Evolutionary conservation across 2,329 filamentous ascomycete genomes (phyloP), one percentile per base, ranked within the genome.

Genomic region (Phoma sp.): DNA sequence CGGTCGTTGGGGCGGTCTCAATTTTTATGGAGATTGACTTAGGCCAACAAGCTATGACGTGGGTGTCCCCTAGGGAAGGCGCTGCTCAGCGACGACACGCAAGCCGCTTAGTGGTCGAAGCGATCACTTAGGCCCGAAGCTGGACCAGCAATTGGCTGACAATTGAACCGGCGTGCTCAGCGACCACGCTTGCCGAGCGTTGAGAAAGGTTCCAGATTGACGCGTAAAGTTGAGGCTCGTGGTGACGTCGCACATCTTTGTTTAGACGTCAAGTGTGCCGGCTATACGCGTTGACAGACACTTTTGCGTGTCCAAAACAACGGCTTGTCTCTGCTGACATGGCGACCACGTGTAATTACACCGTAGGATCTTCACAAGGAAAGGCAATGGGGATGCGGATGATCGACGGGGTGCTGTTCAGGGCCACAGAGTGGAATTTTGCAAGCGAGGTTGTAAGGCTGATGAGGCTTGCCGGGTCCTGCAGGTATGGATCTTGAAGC

Each of bases 11-110:
- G 53, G 47, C 47, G 42, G 53, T 56, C 50, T 25, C 42, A 47
- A 39, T 56, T 56, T 56, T 56, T 56, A 56, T 53, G 53, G 48
- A 48, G 53, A 56, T 52, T 32, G 15, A 23, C 42, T 42, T 42
- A 28, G 39, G 38, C 50, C 34, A 45, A 17, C 45, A 28, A 42
- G 39, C 36, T 37, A 56, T 52, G 48, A 56, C 53, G 53, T 53
- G 39, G 37, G 45, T 38, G 47, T n/a, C 46, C 37, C 47, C 52
- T 46, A 50, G 23, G 46, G 46, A 46, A 50, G 47, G 46, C 17
- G 46, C 39, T 49, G 52, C 52, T 40, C 52, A 40, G 38, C 46
- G 30, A 42, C 53, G 42, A 50, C 53, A 56, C 53, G 53, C 53
- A 51, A 50, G 53, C 47, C 53, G 42, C 47, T 15, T 14, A 26